A percentile compares a stretch with the other conserved stretches of the same genome.
phyloP scores from a whole-genome alignment of 257 asterid genomes.

The Schizonepeta tenuifolia region DNA sequence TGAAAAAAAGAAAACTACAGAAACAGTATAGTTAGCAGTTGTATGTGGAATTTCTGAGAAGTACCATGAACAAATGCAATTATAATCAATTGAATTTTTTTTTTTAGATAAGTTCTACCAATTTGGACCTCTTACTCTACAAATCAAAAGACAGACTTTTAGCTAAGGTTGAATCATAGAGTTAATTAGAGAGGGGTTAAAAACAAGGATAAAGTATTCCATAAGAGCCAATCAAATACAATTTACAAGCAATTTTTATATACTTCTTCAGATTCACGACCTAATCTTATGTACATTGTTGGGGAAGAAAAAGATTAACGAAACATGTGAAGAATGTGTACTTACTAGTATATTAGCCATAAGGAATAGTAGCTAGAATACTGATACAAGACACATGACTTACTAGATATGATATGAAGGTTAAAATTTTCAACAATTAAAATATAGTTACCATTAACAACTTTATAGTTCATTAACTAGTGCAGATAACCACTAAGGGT shows the following conservation, averaged over 20 bases:
- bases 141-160: background rate
- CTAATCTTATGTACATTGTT: background rate
- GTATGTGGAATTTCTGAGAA: too few species aligned
- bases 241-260: background rate
- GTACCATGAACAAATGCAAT: too few species aligned
- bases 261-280: background rate
- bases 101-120: too few species aligned
- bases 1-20: too few species aligned
- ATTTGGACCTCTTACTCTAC: too few species aligned
- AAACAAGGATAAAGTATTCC: background rate
- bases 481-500: background rate
- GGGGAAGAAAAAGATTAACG: background rate
- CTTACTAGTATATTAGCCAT: background rate
- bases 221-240: background rate
- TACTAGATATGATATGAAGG: too few species aligned
- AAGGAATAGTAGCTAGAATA: background rate
- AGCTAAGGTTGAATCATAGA: background rate
- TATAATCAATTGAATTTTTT: too few species aligned
- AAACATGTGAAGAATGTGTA: background rate
- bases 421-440: too few species aligned
- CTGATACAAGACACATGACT: too few species aligned
- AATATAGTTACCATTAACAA: too few species aligned
- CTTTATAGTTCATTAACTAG: too few species aligned
- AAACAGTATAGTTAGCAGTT: too few species aligned
- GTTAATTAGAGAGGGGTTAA: background rate